A percentile compares a stretch with the other conserved stretches of the same genome.
These are phyloP conservation scores for Kuraishia piskuri DNA, from an alignment of 805 yeast genomes.

Conservation along the genomic window DNA sequence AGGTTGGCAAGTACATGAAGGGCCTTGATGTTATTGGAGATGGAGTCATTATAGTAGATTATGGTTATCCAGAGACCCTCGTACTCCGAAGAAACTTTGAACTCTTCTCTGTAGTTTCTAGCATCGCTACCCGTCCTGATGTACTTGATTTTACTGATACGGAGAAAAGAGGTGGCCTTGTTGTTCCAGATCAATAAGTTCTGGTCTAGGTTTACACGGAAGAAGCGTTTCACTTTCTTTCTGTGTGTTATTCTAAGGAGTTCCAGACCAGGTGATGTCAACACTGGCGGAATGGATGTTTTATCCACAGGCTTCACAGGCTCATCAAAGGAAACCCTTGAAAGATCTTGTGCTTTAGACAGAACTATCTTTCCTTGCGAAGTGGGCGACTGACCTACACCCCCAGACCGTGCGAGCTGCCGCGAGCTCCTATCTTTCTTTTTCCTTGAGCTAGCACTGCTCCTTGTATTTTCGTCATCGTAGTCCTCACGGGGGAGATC, in stretches of 20 bases:
- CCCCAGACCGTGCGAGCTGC: background rate
- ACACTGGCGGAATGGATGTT: conserved; percentile 32
- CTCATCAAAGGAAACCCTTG: background rate
- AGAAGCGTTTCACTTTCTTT: conserved; percentile 50
- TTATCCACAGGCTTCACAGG: conserved; percentile 13
- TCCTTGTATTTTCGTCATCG: background rate
- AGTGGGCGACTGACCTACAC: background rate
- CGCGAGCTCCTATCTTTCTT: background rate
- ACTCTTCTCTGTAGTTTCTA: conserved; percentile 77
- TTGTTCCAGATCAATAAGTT: conserved; percentile 54
- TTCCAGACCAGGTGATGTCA: conserved; percentile 50
- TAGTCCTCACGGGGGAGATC: background rate
- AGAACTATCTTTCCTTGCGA: background rate
- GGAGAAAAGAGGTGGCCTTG: conserved; percentile 33
- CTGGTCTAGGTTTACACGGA: conserved; percentile 45
- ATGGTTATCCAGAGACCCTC: conserved; percentile 73
- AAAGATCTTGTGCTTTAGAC: background rate
- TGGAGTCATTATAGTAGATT: conserved; percentile 53
- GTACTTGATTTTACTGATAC: conserved; percentile 56
- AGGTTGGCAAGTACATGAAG: conserved; percentile 67
- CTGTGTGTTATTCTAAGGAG: conserved; percentile 63
- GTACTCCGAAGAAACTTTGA: conserved; percentile 59
- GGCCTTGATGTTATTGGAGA: conserved; percentile 59
- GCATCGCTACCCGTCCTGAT: conserved; percentile 65
- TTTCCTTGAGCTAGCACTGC: background rate